Percentiles rank a stretch among this genome's conserved stretches.
phyloP scores from a whole-genome alignment of 2,329 filamentous ascomycete species.

The Calonectria pauciramosa region DNA sequence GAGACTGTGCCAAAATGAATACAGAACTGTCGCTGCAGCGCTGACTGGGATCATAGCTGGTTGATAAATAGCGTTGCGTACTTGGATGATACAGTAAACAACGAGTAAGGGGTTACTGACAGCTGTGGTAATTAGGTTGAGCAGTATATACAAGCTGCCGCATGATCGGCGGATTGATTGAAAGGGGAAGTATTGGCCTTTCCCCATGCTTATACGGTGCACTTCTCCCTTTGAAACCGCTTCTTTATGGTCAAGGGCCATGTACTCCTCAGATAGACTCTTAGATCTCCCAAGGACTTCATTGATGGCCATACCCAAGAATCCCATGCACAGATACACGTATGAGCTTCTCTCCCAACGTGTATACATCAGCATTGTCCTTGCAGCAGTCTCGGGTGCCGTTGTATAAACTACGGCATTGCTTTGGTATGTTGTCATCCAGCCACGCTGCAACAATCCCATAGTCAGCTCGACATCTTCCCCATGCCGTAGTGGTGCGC shows the following conservation, averaged over 20 bases:
- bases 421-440: background rate
- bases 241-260: background rate
- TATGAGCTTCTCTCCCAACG: constrained; percentile 15
- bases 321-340: constrained; percentile 10
- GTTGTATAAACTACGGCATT: background rate
- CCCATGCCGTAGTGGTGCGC: background rate
- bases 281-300: background rate
- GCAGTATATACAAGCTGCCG: background rate
- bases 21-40: background rate
- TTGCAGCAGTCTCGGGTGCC: background rate
- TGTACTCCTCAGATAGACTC: background rate
- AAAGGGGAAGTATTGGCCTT: background rate
- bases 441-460: background rate
- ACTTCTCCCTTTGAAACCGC: background rate
- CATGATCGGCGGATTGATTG: background rate
- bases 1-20: background rate
- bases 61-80: background rate
- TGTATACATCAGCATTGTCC: constrained; percentile 12
- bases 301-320: constrained; percentile 1
- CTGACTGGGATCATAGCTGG: background rate
- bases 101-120: background rate
- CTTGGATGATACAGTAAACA: background rate
- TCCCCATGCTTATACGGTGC: too few species aligned
- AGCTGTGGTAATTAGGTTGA: background rate
- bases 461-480: background rate